Evolutionary conservation across 805 yeast genomes (phyloP).

Genomic region (Yarrowia porcina): DNA sequence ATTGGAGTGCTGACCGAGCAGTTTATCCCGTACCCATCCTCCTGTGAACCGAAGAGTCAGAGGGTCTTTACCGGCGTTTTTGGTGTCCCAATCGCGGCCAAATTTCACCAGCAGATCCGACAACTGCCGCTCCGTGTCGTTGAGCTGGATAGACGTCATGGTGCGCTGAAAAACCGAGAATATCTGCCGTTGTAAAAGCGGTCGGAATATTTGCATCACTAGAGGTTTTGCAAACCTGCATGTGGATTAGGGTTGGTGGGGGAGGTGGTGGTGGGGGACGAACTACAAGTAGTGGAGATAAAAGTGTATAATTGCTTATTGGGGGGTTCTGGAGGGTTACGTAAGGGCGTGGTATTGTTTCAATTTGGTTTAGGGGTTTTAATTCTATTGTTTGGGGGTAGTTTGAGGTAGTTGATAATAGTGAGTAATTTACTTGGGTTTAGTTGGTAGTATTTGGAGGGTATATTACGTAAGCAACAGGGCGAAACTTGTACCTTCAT

Average conservation of each 20-base stretch:
- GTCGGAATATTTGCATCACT: neutral
- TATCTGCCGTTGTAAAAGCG: neutral
- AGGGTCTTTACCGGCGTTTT: constrained; percentile 29
- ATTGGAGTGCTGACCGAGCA: constrained; percentile 72
- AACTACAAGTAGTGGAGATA: too few relatives aligned
- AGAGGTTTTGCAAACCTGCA: neutral
- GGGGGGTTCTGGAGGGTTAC: too few relatives aligned
- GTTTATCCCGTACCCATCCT: constrained; percentile 97
- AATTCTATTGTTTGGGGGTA: too few relatives aligned
- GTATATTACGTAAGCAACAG: too few relatives aligned
- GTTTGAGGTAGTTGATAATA: too few relatives aligned
- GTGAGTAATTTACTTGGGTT: too few relatives aligned
- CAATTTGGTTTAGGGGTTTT: too few relatives aligned
- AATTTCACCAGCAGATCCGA: constrained; percentile 37
- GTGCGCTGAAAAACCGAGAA: neutral
- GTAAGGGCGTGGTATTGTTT: too few relatives aligned
- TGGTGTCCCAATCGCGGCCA: constrained; percentile 32
- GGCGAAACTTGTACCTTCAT: too few relatives aligned
- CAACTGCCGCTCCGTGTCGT: constrained; percentile 36
- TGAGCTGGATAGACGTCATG: constrained; percentile 32
- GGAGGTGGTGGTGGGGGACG: too few relatives aligned
- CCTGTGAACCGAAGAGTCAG: constrained; percentile 77
- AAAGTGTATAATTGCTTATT: too few relatives aligned
- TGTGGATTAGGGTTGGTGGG: neutral
- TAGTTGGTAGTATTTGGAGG: too few relatives aligned